These are phyloP conservation scores for Lactarius sanguifluus DNA, from an alignment of 768 basidiomycete species.

Conservation along the genomic window DNA sequence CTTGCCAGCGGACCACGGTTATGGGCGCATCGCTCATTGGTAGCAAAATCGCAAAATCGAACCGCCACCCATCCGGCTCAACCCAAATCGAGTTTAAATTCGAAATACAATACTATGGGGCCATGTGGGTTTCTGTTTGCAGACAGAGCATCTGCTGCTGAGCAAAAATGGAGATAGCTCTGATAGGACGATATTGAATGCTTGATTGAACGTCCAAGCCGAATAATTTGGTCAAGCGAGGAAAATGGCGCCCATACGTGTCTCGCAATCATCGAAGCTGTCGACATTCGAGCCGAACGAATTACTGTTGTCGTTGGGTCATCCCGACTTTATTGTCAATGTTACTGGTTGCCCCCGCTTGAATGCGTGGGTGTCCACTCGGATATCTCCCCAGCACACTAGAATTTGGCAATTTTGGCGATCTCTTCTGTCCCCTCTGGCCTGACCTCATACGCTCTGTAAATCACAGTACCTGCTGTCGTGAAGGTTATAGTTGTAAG, in stretches of 20 bases:
- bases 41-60: neutral
- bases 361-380: neutral
- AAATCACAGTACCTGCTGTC: neutral
- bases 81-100: neutral
- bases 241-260: neutral
- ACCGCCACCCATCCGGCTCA: neutral
- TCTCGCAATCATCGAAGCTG: neutral
- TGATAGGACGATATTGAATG: neutral
- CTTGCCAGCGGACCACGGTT: neutral
- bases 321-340: neutral
- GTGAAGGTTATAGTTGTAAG: neutral
- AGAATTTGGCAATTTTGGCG: neutral
- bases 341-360: neutral
- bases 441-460: neutral
- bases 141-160: neutral
- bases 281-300: neutral
- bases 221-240: neutral
- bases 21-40: neutral
- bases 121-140: neutral
- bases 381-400: neutral
- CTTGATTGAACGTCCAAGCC: neutral
- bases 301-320: neutral
- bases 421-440: neutral
- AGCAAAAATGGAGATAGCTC: neutral
- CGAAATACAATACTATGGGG: neutral